phyloP scores from a whole-genome alignment of 176 grass and related monocot species.

The Phragmites australis region DNA sequence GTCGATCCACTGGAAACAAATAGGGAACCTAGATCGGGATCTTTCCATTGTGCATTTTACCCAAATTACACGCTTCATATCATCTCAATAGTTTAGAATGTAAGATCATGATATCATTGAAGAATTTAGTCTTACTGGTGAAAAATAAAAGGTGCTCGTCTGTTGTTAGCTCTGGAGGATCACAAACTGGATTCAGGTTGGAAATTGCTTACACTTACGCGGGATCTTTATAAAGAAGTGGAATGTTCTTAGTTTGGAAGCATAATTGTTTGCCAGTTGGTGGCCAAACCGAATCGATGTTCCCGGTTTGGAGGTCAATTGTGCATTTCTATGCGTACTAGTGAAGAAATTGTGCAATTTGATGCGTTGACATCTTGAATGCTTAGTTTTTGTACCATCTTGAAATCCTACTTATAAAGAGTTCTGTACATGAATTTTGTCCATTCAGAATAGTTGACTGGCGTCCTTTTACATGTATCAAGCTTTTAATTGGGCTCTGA shows the following conservation, averaged over 20 bases:
- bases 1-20: background rate
- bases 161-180: background rate
- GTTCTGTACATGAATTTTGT: background rate
- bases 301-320: background rate
- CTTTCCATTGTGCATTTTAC: too few relatives aligned
- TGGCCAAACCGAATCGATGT: background rate
- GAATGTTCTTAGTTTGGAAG: background rate
- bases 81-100: background rate
- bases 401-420: background rate
- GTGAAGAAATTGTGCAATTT: background rate
- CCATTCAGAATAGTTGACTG: background rate
- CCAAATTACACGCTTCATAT: background rate
- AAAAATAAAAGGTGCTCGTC: background rate
- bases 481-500: background rate
- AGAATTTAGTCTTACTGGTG: background rate
- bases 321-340: background rate
- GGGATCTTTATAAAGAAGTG: background rate
- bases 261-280: background rate
- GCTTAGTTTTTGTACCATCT: background rate
- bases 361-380: background rate
- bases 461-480: background rate
- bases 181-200: background rate
- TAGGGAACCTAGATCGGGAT: background rate
- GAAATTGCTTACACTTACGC: background rate
- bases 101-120: background rate